Evolutionary conservation across 805 yeast species (phyloP), one percentile per base, ranked within the genome.

Genomic region (Spathaspora girioi): DNA sequence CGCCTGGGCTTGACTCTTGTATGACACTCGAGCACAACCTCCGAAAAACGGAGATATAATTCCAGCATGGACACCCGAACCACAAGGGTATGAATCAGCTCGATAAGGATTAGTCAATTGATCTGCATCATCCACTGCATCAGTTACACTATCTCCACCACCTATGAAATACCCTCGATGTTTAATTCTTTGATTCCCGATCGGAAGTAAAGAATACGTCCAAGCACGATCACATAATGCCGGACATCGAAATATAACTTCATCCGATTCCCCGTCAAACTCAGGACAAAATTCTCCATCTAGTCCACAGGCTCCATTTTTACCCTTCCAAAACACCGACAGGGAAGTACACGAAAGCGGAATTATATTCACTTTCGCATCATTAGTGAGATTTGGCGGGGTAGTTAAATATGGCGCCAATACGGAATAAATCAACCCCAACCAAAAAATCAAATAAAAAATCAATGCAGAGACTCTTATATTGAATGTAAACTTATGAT

Each of bases 11-110:
- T 79, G 69, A 6, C 93, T 90, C 8, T 67, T 61, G 64, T 81
- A 84, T 1, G 82, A 69, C 15, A 87, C 56, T 47, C 78, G 73
- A 0, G 88, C 91, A 63, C 93, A 86, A 0, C 96, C 97, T 1
- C 98, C 98, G 52, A 70, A 71, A 26, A 76, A 61, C 12, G 93
- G 85, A 0, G 94, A 85, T 0, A 91, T 70, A 0, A 84, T 66
- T 1, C 97, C 97, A 1, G 92, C 83, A 66, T 92, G 97, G 3
- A 88, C 81, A 0, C 94, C 97, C 2, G 97, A 87, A 0, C 91
- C 93, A 65, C 98, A 92, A 0, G 93, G 85, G 59, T 76, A 91
- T 1, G 97, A 89, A 68, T 92, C 98, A 0, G 89, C 92, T 56
- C 98, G 75, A 62, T 90, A 92, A 0, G 92, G 91, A 23, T 69